Evolutionary conservation across 768 basidiomycete genomes (phyloP), one percentile per base, ranked within the genome.

Genomic region (Daedalea quercina): DNA sequence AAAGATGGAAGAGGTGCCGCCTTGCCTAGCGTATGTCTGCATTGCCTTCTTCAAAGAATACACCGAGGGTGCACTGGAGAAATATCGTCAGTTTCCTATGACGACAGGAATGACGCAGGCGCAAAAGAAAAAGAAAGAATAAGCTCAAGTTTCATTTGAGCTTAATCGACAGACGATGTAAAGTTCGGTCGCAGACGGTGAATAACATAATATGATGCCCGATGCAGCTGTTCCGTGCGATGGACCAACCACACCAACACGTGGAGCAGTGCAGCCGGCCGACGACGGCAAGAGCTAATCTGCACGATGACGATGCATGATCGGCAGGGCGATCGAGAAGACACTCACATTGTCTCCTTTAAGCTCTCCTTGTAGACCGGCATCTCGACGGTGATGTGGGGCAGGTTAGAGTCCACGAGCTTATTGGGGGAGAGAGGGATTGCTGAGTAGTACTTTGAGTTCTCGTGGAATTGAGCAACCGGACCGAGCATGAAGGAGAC

Each of bases 1-100:
- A 43, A 92, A 76, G 63, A 94, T 90, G 24, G 80, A 67, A 9
- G 85, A 88, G 1, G 85, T 84, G 4, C 89, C 90, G 45, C 91
- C 90, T 66, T 94, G 90, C n/a, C 90, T 76, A 4, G 90, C 90
- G 62, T 92, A 91, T n/a, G 87, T 88, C 65, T 88, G 87, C 82
- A 91, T 91, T 0, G 89, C 90, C 70, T 84, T 85, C 69, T 90
- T 90, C 56, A 84, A 70, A 0, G 85, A 91, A 60, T 77, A 77
- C 3, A 94, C 82, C 17, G 87, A 89, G 3, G 85, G 87, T 7
- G 81, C 63, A 55, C 87, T 90, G 63, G 4, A 25, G 49, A 50
- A 40, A 41, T 43, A n/a, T 2, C 12, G 40, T 54, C 22, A 56
- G 53, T 20, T 20, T 44, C 47, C 25, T 23, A 49, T 44, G 37